Evolutionary conservation across 208 protist species (phyloP), one percentile per base, ranked within the genome.

Genomic region (Trypanosoma vivax): DNA sequence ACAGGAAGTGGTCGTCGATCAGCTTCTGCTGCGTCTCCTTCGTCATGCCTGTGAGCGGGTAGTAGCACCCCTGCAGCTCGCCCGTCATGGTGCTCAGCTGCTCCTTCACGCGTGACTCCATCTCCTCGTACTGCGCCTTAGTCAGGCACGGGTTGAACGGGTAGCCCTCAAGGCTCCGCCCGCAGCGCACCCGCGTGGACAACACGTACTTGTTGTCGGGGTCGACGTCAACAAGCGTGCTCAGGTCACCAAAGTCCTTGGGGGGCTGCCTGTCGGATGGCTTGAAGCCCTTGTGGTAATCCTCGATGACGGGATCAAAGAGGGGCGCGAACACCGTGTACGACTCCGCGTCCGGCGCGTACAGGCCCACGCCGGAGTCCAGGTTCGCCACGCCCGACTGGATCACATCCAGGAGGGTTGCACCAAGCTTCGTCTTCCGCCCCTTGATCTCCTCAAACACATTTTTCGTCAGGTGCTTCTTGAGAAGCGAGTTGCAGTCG

Each of bases 11-110:
- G 45, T 72, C 61, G 18, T 70, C 57, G 33, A 76, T 70, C 24
- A 87, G 75, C 65, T 83, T 41, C 69, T 76, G 6, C 57, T 87
- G 75, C 27, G 73, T 70, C 50, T 68, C 74, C 46, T 57, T 69
- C 19, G 52, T 58, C 73, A 84, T 83, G 27, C 76, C 76, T 14
- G 50, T 50, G n/a, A 83, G 72, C 16, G 76, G 71, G 68, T 77
- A 70, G 67, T 79, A 83, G 28, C 18, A 62, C 23, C 76, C 76
- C 39, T 76, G 56, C 29, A 83, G 67, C 11, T 83, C 71, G 14
- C 56, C 72, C 16, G 61, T 54, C 42, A 83, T 57, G 0, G 57
- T 62, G 35, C 50, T 62, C 33, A 83, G 63, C 43, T 64, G 62
- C 10, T 11, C 57, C 59, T 71, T 65, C 35, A 70, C 61, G 41